Evolutionary conservation across 371 early-diverging fungal species (phyloP), one percentile per base, ranked within the genome.

Genomic region (Catenaria anguillulae): DNA sequence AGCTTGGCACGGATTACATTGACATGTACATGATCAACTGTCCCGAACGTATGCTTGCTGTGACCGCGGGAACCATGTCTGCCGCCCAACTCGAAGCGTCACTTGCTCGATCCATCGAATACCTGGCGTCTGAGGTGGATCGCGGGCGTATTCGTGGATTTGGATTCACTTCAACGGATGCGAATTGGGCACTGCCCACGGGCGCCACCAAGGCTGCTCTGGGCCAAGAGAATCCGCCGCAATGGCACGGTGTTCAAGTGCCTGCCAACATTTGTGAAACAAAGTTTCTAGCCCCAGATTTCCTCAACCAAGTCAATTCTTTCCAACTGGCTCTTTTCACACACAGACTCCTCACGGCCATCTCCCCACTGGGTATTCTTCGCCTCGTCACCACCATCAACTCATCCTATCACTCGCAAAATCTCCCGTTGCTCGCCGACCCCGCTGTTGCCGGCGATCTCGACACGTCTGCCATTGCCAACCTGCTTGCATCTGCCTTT

Each of bases 11-110:
- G 13, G 10, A 34, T 19, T 2, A 31, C 21, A 19, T 58, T 42
- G 58, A 58, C 34, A 1, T 58, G 37, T 58, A 33, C 58, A 36
- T 58, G 36, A 5, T 58, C 37, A 58, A 58, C 42, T 37, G 42
- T 29, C 58, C 58, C 10, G 58, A 58, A 34, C 58, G 58, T 5
- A 5, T 58, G 13, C 21, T 43, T 3, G 45, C 45, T 5, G 40
- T 40, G 5, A 40, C 40, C 40, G 40, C 40, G 45, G 19, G 45
- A 4, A 23, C 5, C 13, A 50, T 50, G 50, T 19, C 24, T 10
- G 1, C 50, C 13, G 29, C 29, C 29, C 50, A 50, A 8, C 50
- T 50, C 29, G 50, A 50, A 8, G 5, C 24, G 29, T 13, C 5
- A 26, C 29, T 50, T 13, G 6, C 29, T 6, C 24, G 29, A 6